Percentiles rank a stretch among this genome's conserved stretches.
Conservation (phyloP, 495 filamentous ascomycete species). For the Penicillium canescens region DNA sequence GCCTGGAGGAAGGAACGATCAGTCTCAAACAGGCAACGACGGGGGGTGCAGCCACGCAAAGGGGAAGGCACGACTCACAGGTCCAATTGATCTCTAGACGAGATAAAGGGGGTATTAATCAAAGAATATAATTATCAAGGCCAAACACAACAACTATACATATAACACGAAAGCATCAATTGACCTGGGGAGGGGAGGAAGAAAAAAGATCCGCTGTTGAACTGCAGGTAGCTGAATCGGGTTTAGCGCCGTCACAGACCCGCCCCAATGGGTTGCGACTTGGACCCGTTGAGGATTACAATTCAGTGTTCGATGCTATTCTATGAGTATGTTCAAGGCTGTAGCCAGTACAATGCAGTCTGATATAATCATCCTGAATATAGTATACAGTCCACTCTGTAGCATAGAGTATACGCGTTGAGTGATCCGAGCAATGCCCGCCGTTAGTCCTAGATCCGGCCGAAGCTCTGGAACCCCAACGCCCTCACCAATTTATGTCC, state of each 20-base stretch:
- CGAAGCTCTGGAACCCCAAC: conserved; percentile 19
- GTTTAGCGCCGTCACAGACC: conserved; percentile 22
- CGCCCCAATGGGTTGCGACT: conserved; percentile 20
- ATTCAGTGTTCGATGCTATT: neutral
- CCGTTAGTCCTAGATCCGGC: conserved; percentile 11
- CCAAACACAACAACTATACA: conserved; percentile 10
- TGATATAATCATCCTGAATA: no score
- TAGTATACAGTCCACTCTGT: no score
- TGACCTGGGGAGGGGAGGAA: conserved; percentile 15
- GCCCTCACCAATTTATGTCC: conserved; percentile 17
- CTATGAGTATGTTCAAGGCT: neutral
- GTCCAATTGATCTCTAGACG: neutral
- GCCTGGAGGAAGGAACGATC: neutral
- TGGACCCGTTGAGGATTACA: conserved; percentile 9
- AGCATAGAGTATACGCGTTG: no score
- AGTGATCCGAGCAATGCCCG: neutral
- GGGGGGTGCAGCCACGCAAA: neutral
- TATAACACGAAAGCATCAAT: conserved; percentile 2
- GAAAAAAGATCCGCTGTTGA: conserved; percentile 34
- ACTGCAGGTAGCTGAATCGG: conserved; percentile 16
- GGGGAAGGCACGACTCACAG: conserved; percentile 1
- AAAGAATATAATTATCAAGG: conserved; percentile 2
- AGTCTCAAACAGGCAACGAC: neutral
- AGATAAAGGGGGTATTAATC: conserved; percentile 2
- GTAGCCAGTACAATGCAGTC: no score